These are phyloP conservation scores for Cytospora mali DNA, from an alignment of 2,329 filamentous ascomycete genomes.

Conservation along the genomic window DNA sequence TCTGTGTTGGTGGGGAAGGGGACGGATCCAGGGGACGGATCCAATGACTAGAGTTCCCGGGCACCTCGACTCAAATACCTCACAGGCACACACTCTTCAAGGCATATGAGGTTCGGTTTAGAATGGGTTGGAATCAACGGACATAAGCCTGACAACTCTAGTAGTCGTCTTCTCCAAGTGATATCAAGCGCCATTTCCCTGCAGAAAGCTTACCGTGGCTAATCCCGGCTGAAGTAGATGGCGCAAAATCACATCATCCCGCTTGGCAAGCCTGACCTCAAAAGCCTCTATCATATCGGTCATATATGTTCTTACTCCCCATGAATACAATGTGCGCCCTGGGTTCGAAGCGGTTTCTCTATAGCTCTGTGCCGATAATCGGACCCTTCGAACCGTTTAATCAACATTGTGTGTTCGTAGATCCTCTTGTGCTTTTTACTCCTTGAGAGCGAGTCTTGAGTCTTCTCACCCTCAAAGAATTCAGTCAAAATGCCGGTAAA, in stretches of 20 bases:
- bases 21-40: too few relatives aligned
- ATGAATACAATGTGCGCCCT: too few relatives aligned
- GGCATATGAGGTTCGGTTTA: too few relatives aligned
- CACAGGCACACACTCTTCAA: background rate
- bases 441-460: too few relatives aligned
- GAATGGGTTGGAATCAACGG: background rate
- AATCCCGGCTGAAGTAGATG: constrained; percentile 16
- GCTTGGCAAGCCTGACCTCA: constrained; percentile 3
- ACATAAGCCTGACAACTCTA: background rate
- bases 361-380: too few relatives aligned
- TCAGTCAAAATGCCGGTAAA: constrained; percentile 23
- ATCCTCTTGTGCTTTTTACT: background rate
- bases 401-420: too few relatives aligned
- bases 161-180: background rate
- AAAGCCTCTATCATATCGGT: background rate
- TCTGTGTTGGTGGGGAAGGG: too few relatives aligned
- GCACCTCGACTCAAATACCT: background rate
- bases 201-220: constrained; percentile 4
- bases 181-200: background rate
- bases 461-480: background rate
- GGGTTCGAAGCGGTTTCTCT: too few relatives aligned
- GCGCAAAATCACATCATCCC: constrained; percentile 18
- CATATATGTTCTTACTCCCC: background rate
- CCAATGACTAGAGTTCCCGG: background rate
- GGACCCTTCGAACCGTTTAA: too few relatives aligned